A percentile compares a stretch with the other conserved stretches of the same genome.
Conservation (phyloP, 2,329 filamentous ascomycete genomes). For the Aspergillus sp. region DNA sequence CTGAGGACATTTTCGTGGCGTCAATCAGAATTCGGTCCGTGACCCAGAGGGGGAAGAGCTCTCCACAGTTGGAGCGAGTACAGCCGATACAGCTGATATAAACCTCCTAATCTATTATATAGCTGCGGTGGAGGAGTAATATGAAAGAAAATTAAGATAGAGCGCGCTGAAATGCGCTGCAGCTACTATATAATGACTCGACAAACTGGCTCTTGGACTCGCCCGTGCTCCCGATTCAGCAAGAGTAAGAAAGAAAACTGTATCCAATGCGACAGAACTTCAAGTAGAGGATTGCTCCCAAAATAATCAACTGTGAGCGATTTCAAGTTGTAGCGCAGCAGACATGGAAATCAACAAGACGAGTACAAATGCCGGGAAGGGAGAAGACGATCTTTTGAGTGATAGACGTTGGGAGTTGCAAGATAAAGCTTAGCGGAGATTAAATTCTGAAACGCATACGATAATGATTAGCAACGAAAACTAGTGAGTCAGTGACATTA, state of each 20-base stretch:
- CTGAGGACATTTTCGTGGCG: constrained; percentile 22
- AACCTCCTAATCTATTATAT: background rate
- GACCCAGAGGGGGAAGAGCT: background rate
- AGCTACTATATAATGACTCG: background rate
- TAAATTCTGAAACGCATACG: background rate
- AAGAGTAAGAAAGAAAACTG: background rate
- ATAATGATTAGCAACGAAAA: background rate
- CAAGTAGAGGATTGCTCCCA: background rate
- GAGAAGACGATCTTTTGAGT: background rate
- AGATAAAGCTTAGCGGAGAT: background rate
- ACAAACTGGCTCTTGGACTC: background rate
- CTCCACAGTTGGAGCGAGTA: background rate
- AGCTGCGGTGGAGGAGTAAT: background rate
- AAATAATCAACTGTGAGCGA: no score
- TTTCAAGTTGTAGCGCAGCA: no score
- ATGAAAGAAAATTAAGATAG: background rate
- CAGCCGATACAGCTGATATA: background rate
- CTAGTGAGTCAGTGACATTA: background rate
- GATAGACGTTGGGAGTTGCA: background rate
- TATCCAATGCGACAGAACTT: background rate
- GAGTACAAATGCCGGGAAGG: background rate
- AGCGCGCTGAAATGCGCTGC: background rate
- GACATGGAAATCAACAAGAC: background rate
- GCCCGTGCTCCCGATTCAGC: background rate
- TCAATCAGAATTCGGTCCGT: background rate